Base-by-base conservation (phyloP, 225 moss, liverwort and hornwort genomes). In the Marchantia polymorpha region DNA sequence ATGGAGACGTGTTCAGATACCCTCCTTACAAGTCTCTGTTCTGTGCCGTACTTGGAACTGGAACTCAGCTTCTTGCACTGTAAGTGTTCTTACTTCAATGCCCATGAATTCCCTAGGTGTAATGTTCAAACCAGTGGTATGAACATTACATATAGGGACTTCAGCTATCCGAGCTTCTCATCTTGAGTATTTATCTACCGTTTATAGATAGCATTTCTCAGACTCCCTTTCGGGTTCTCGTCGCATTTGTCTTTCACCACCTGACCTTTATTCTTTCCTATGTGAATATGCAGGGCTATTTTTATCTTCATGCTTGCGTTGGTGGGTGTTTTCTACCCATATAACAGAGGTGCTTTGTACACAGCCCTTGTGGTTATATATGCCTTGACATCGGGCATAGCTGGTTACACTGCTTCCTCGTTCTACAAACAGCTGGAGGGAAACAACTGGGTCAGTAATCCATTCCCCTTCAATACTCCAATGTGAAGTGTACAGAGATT, bases 371-470 rank as follows among this genome's bases (percentile, higher is more conserved):
- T 96, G 80, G 86, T 94, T 68, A 92, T 94, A 78, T 96, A 96
- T 81, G 92, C 96, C 14, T 86, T 96, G 76, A 96, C 96, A 60
- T 96, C 96, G 69, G 96, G 96, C 66, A 92, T 94, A 82, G 96
- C 96, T 82, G 96, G 96, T 15, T 96, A 96, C 84, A 91, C 96
- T 55, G 88, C 96, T 78, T 83, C 96, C 56, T 92, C 94, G 59
- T 94, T 90, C 79, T 96, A 92, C 88, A 96, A 91, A 83, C 94
- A 92, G 91, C 90, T 96, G 65, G 94, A 94, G 64, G 96, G 96
- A 81, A 79, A 83, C 25, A 94, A 94, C 83, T 96, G 96, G 96
- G 94, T 95, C 67, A 87, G 87, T 81, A 64, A 0, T 47, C 10
- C 47, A 10, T 7, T 73, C 27, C 13, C 16, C 6, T 71, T 16